Conservation (phyloP, 1,284 basidiomycete species). For the Ceratobasidium sp. region DNA sequence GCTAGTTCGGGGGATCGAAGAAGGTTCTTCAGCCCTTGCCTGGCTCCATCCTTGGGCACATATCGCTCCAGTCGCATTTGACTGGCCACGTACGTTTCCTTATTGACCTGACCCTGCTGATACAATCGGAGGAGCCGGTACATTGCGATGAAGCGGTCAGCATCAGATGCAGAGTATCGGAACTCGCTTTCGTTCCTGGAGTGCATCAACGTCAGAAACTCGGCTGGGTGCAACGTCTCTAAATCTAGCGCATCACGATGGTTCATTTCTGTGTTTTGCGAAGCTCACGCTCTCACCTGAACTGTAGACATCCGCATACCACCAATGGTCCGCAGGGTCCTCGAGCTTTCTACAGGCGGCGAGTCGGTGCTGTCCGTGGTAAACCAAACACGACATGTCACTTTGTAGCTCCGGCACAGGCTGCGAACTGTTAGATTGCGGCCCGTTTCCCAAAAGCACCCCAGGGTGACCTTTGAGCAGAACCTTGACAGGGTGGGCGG, state of each 20-base stretch:
- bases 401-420: not conserved
- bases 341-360: not conserved
- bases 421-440: too few relatives aligned
- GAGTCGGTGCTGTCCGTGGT: constrained; percentile 6
- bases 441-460: too few relatives aligned
- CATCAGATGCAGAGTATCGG: not conserved
- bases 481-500: not conserved
- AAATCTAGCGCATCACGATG: not conserved
- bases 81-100: not conserved
- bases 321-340: constrained; percentile 2
- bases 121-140: not conserved
- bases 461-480: not conserved
- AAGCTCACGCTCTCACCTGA: not conserved
- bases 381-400: not conserved
- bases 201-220: constrained; percentile 24
- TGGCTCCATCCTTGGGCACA: not conserved
- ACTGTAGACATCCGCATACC: constrained; percentile 1
- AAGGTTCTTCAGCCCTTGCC: constrained; percentile 5
- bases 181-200: not conserved
- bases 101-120: not conserved
- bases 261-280: too few relatives aligned
- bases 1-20: not conserved
- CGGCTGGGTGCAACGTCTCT: not conserved
- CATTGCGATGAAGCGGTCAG: constrained; percentile 7
- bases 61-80: not conserved